Base-by-base conservation (phyloP, 768 basidiomycete genomes). In the Suillus spraguei region DNA sequence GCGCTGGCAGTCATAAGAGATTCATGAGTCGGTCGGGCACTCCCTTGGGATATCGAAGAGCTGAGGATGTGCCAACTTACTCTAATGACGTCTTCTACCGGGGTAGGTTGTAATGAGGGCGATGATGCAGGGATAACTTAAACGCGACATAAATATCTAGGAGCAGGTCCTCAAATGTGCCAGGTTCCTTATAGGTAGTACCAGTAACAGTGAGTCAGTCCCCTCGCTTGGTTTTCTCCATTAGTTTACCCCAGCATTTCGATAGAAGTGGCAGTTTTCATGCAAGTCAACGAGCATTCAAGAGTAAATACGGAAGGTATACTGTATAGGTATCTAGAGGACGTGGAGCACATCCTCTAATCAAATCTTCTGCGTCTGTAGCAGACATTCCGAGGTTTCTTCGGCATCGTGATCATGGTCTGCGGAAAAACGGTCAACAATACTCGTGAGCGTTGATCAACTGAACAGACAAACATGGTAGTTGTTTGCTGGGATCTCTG, bases 351-450 rank as follows among this genome's bases (percentile, higher is more conserved):
- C 20, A 20, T 63, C 46, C 60, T 68, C 70, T 76, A 85, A 68
- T 84, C 82, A 62, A 83, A 81, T 22, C 82, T 79, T 68, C 91
- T 84, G 69, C 90, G 83, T 67, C 90, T 85, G 74, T 88, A 93
- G 49, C 81, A 78, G 64, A 93, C 82, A 58, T 78, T 78, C 67
- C 87, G 82, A 10, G 90, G 89, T 66, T 81, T 77, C 72, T 89
- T 87, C 53, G 96, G 95, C 80, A 94, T 87, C 54, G 92, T 91
- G 69, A 98, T 95, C 93, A 99, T 92, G 22, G 95, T 96, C 94
- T 97, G 68, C 9, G 2, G 59, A 61, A 58, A 39, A 8, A 61
- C 9, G 20, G 64, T 47, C 55, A 62, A 36, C 24, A 58, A 63
- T 52, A 42, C 5, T 24, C 17, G 42, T 28, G 11, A 4, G 24